Evolutionary conservation across 169 alveolate genomes (phyloP).

Genomic region (Theileria equi): DNA sequence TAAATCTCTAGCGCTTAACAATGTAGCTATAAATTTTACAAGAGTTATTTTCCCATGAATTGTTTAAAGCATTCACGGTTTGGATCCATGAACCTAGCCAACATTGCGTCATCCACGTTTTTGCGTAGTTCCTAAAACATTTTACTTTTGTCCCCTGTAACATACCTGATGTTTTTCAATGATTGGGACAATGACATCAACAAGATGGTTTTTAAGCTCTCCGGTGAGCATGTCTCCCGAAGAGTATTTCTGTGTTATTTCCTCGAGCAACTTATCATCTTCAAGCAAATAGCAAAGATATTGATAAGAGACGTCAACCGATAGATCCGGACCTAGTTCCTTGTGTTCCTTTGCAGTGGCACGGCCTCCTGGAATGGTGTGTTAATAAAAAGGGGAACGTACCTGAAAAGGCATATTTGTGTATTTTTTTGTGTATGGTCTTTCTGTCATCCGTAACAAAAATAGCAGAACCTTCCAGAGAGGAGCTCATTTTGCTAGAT

Average conservation of each 20-base stretch:
- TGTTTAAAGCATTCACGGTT: slow-evolving; percentile 16
- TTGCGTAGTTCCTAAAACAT: slow-evolving; percentile 28
- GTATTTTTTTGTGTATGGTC: slow-evolving; percentile 90
- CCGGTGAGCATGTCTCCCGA: slow-evolving; percentile 95
- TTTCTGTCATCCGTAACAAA: slow-evolving; percentile 92
- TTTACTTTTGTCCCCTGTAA: slow-evolving; percentile 34
- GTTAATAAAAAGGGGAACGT: background rate
- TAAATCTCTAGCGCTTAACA: no score
- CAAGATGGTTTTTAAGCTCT: slow-evolving; percentile 89
- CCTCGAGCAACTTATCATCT: slow-evolving; percentile 91
- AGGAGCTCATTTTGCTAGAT: slow-evolving; percentile 65
- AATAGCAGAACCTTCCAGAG: slow-evolving; percentile 84
- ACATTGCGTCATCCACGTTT: slow-evolving; percentile 38
- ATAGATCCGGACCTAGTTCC: slow-evolving; percentile 92
- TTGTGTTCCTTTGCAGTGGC: slow-evolving; percentile 91
- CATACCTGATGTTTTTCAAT: slow-evolving; percentile 82
- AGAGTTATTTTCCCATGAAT: no score
- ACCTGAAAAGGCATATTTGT: slow-evolving; percentile 94
- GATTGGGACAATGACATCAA: slow-evolving; percentile 78
- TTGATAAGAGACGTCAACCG: slow-evolving; percentile 96
- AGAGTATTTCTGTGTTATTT: slow-evolving; percentile 89
- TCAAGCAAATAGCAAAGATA: slow-evolving; percentile 88
- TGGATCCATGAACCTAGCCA: slow-evolving; percentile 58
- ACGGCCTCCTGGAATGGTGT: slow-evolving; percentile 81
- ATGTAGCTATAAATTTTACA: no score